Evolutionary conservation across 805 yeast species (phyloP).

Genomic region (Metschnikowia aberdeeniae): DNA sequence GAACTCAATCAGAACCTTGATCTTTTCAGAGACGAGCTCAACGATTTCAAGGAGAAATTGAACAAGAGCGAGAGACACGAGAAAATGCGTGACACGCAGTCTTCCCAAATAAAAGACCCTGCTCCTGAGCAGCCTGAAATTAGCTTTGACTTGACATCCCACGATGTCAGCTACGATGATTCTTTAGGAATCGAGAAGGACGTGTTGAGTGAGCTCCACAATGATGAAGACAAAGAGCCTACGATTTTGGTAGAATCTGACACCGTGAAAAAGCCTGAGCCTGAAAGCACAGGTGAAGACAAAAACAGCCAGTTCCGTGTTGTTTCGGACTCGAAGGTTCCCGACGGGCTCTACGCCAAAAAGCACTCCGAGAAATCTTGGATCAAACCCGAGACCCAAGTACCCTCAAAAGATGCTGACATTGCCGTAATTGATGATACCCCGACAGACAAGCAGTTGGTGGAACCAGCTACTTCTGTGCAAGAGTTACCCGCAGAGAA

Average conservation of each 20-base stretch:
- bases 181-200: slow-evolving; percentile 34
- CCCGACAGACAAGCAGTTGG: no score
- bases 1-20: slow-evolving; percentile 41
- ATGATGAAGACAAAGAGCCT: neutral
- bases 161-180: slow-evolving; percentile 39
- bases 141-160: slow-evolving; percentile 38
- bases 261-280: no score
- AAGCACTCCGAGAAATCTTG: neutral
- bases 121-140: slow-evolving; percentile 21
- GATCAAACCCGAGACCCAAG: neutral
- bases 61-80: slow-evolving; percentile 21
- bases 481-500: neutral
- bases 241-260: no score
- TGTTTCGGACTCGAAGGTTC: slow-evolving; percentile 2
- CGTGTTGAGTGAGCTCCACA: slow-evolving; percentile 20
- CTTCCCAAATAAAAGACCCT: neutral
- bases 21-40: slow-evolving; percentile 38
- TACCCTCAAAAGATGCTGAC: neutral
- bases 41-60: slow-evolving; percentile 42
- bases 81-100: neutral
- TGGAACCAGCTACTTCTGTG: neutral
- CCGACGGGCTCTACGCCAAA: neutral
- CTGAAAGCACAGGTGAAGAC: neutral
- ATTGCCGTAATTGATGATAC: neutral
- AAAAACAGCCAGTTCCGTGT: neutral